These are phyloP conservation scores for Rutstroemia sp. DNA, from an alignment of 2,329 filamentous ascomycete species.

Conservation along the genomic window DNA sequence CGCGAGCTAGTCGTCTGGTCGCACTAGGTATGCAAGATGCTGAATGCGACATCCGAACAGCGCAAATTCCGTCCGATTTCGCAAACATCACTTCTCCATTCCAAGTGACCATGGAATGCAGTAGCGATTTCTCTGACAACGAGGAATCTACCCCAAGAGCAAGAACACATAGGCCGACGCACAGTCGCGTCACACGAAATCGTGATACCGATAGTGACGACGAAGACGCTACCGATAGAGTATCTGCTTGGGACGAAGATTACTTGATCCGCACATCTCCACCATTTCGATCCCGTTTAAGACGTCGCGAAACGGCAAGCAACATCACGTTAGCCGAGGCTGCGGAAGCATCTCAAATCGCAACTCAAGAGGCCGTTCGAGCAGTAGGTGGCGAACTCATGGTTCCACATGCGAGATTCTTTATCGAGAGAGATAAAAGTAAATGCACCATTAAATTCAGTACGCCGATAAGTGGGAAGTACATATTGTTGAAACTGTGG, in stretches of 20 bases:
- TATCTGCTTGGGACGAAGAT: neutral
- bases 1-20: constrained; percentile 39
- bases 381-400: constrained; percentile 55
- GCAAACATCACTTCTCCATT: constrained; percentile 40
- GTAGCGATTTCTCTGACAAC: constrained; percentile 44
- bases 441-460: constrained; percentile 84
- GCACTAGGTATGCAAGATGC: constrained; percentile 33
- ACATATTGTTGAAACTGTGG: constrained; percentile 87
- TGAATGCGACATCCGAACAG: constrained; percentile 38
- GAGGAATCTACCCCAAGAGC: constrained; percentile 23
- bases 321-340: constrained; percentile 28
- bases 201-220: constrained; percentile 17
- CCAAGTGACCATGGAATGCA: constrained; percentile 51
- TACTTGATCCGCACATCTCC: constrained; percentile 3
- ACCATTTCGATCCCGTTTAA: constrained; percentile 6
- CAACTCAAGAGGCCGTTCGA: constrained; percentile 49
- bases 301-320: constrained; percentile 25
- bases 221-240: constrained; percentile 10
- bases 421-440: constrained; percentile 73
- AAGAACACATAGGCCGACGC: neutral
- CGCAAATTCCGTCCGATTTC: constrained; percentile 52
- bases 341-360: constrained; percentile 34
- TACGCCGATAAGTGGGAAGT: constrained; percentile 72
- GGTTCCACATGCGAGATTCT: constrained; percentile 72
- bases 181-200: constrained; percentile 42